Conservation (phyloP, 148 eudicot genomes). For the Linanthus parryae region DNA sequence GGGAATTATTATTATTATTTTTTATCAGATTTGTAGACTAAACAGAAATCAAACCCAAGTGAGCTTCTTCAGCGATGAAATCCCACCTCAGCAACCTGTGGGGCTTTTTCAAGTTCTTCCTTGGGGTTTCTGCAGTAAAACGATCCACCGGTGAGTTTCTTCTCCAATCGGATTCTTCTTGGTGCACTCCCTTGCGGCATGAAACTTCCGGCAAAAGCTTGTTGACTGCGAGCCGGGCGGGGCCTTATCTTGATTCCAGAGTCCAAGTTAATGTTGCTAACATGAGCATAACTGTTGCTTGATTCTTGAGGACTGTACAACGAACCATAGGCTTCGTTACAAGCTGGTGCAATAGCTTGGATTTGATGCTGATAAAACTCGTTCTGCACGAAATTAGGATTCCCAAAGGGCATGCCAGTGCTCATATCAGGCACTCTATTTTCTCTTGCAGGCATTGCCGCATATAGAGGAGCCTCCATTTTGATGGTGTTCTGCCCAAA, state of each 20-base stretch:
- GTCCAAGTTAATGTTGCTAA: conserved; percentile 16
- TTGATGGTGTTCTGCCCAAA: conserved; percentile 8
- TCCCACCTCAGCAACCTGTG: conserved; percentile 24
- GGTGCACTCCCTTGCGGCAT: conserved; percentile 62
- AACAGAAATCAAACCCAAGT: neutral
- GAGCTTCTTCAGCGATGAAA: neutral
- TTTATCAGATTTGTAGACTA: neutral
- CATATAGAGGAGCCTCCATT: neutral
- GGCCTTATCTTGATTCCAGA: conserved; percentile 44
- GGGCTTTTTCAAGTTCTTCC: conserved; percentile 11
- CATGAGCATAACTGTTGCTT: conserved; percentile 7
- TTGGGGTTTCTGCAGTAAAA: conserved; percentile 10
- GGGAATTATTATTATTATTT: neutral
- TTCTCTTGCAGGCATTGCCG: neutral
- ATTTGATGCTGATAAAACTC: neutral
- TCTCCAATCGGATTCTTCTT: conserved; percentile 66
- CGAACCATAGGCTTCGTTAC: conserved; percentile 20
- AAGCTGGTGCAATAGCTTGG: conserved; percentile 14
- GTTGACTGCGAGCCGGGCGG: conserved; percentile 20
- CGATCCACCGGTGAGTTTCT: conserved; percentile 14
- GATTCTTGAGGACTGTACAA: conserved; percentile 11
- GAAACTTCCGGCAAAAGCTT: conserved; percentile 3
- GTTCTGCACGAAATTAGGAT: neutral
- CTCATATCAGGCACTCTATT: conserved; percentile 1
- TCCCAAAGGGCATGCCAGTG: neutral